Percentiles rank a stretch among this genome's conserved stretches.
Conservation (phyloP, 176 grass and related monocot species). For the Avena atlantica region DNA sequence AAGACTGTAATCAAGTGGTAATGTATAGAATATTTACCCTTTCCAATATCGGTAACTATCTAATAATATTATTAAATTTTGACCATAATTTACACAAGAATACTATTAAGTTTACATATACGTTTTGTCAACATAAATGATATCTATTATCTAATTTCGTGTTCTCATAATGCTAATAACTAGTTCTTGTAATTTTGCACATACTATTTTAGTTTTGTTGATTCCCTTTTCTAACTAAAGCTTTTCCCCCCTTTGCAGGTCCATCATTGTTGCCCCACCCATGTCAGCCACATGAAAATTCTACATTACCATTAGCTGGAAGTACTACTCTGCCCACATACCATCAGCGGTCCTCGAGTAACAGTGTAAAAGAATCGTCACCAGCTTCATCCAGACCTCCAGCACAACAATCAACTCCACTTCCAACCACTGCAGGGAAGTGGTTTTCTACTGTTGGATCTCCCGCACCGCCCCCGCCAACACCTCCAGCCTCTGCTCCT, state of each 20-base stretch:
- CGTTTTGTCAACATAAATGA: not conserved
- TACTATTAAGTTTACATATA: not conserved
- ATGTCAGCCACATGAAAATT: conserved; percentile 31
- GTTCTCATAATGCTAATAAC: not conserved
- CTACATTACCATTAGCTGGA: conserved; percentile 19
- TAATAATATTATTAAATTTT: not conserved
- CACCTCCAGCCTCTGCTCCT: conserved; percentile 27
- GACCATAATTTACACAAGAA: not conserved
- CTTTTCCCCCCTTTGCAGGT: conserved; percentile 26
- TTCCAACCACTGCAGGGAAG: conserved; percentile 12
- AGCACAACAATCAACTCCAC: conserved; percentile 39
- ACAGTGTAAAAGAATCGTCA: conserved; percentile 27
- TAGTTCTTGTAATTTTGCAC: not conserved
- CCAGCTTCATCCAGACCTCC: conserved; percentile 32
- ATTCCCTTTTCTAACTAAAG: conserved; percentile 39
- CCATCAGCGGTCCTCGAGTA: conserved; percentile 41
- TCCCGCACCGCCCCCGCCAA: conserved; percentile 39
- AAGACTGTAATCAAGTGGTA: not conserved
- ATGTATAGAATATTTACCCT: not conserved
- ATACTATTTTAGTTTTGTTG: conserved; percentile 15
- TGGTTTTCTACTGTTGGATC: conserved; percentile 37
- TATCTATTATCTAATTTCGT: not conserved
- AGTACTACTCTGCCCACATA: conserved; percentile 29
- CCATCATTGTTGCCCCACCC: conserved; percentile 37
- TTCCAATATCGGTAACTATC: not conserved